Evolutionary conservation across 805 yeast species (phyloP).

Genomic region (Saturnispora serradocipensis): DNA sequence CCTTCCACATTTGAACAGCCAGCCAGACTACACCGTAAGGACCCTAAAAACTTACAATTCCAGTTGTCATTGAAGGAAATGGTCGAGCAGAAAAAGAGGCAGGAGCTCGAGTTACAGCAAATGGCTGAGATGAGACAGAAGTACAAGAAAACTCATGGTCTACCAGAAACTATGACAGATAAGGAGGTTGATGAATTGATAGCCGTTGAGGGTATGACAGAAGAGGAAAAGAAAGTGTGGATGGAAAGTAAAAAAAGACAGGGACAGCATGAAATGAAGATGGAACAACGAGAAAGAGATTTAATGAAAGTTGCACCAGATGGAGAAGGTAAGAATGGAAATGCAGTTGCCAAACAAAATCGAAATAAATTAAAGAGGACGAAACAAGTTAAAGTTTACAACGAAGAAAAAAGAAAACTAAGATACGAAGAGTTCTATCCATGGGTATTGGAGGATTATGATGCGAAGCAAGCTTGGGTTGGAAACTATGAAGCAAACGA

Average conservation of each 20-base stretch:
- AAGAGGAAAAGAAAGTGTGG: constrained; percentile 35
- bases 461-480: constrained; percentile 88
- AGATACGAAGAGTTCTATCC: constrained; percentile 96
- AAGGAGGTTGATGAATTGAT: constrained; percentile 24
- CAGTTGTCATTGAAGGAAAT: constrained; percentile 73
- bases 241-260: constrained; percentile 21
- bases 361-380: constrained; percentile 44
- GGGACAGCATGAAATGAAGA: constrained; percentile 25
- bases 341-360: constrained; percentile 4
- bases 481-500: constrained; percentile 91
- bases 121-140: constrained; percentile 31
- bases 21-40: constrained; percentile 82
- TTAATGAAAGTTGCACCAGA: constrained; percentile 81
- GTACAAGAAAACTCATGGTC: constrained; percentile 13
- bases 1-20: constrained; percentile 71
- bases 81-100: constrained; percentile 49
- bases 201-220: constrained; percentile 22
- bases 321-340: constrained; percentile 53
- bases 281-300: constrained; percentile 34
- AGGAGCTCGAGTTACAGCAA: constrained; percentile 31
- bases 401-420: constrained; percentile 73
- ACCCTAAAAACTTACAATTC: constrained; percentile 84
- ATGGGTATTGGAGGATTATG: constrained; percentile 97
- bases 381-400: constrained; percentile 69
- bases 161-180: constrained; percentile 10